Evolutionary conservation across 208 protist species (phyloP).

Genomic region (Acanthamoeba sp.): DNA sequence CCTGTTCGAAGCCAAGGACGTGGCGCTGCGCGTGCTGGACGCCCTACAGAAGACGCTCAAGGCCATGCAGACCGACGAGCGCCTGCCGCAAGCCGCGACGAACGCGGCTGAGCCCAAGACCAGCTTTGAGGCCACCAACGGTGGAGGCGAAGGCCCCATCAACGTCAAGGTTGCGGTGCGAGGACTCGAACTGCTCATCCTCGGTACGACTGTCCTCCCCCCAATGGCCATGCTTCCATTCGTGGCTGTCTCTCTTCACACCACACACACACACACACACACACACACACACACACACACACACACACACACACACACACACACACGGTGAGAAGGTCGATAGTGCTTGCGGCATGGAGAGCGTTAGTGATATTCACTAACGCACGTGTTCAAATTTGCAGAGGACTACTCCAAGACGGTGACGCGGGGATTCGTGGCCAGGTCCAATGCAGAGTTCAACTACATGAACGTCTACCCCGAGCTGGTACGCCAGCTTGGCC

Average conservation of each 20-base stretch:
- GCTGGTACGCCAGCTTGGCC: too few species aligned
- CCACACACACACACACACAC: too few species aligned
- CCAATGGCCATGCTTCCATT: too few species aligned
- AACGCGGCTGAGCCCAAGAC: conserved; percentile 6
- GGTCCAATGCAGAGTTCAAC: conserved; percentile 35
- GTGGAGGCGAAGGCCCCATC: conserved; percentile 56
- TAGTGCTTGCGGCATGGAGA: too few species aligned
- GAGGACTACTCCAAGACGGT: conserved; percentile 41
- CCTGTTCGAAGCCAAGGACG: conserved; percentile 32
- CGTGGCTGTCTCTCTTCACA: too few species aligned
- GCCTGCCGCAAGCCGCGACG: background rate
- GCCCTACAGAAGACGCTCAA: conserved; percentile 62
- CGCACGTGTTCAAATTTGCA: background rate
- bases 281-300: too few species aligned
- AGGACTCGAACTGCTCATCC: conserved; percentile 7
- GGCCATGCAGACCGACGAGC: conserved; percentile 15
- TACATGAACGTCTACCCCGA: conserved; percentile 49
- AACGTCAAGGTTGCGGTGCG: conserved; percentile 24
- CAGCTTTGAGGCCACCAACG: conserved; percentile 27
- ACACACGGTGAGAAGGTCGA: too few species aligned
- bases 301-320: too few species aligned
- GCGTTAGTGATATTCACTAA: too few species aligned
- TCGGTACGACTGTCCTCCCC: conserved; percentile 32
- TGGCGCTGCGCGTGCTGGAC: background rate
- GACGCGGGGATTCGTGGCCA: conserved; percentile 56